These are phyloP conservation scores for Teunomyces funiuensis DNA, from an alignment of 805 yeast species.

Conservation along the genomic window DNA sequence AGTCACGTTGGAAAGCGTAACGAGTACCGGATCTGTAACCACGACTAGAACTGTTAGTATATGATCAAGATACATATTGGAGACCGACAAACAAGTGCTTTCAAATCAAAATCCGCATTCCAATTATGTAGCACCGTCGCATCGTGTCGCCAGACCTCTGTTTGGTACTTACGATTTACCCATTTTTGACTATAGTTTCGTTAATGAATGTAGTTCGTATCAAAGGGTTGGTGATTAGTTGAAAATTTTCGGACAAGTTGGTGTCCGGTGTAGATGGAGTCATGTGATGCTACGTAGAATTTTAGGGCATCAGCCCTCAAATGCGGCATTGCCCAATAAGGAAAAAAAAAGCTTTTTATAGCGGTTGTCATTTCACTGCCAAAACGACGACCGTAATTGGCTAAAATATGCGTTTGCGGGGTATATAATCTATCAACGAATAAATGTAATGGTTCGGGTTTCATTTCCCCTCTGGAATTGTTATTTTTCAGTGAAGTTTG, in stretches of 20 bases:
- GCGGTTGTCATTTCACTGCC: no score
- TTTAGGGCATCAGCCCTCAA: background rate
- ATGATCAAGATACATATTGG: background rate
- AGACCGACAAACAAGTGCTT: background rate
- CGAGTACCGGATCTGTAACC: constrained; percentile 99
- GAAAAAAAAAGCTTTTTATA: no score
- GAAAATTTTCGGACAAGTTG: constrained; percentile 8
- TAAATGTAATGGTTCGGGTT: no score
- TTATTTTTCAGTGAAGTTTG: no score
- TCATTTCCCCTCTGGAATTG: no score
- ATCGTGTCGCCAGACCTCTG: background rate
- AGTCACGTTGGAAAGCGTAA: constrained; percentile 99
- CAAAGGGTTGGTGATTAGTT: constrained; percentile 2
- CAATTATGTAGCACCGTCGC: background rate
- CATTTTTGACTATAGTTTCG: constrained; percentile 24
- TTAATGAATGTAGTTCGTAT: constrained; percentile 4
- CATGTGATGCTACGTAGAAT: background rate
- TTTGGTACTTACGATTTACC: constrained; percentile 37
- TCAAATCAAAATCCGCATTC: background rate
- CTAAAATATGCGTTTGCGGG: no score
- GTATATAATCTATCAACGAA: no score
- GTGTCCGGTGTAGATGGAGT: background rate
- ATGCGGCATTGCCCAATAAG: background rate
- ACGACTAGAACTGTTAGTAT: constrained; percentile 45
- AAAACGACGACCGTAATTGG: no score